phyloP scores from a whole-genome alignment of 345 rosid genomes.

The Hypericum perforatum region DNA sequence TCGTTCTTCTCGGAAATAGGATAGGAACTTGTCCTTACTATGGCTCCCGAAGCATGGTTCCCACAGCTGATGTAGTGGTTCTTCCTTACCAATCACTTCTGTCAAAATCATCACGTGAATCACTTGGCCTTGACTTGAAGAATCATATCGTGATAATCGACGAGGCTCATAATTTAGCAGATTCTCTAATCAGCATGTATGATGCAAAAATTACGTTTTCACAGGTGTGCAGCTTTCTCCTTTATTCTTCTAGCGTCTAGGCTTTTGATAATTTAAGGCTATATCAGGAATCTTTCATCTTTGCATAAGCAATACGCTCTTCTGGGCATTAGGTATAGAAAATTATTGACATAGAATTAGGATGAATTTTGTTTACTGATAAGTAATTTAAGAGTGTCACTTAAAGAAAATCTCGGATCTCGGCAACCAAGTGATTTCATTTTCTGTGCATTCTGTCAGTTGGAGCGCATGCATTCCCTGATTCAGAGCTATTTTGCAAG shows the following conservation, averaged over 20 bases:
- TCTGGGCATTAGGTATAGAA: no score
- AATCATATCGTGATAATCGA: slow-evolving; percentile 73
- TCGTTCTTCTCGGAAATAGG: slow-evolving; percentile 55
- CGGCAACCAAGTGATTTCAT: background rate
- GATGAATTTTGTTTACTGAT: background rate
- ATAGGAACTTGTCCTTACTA: slow-evolving; percentile 86
- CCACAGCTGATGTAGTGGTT: slow-evolving; percentile 75
- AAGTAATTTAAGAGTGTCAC: background rate
- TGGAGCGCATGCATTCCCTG: slow-evolving; percentile 57
- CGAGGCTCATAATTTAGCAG: slow-evolving; percentile 97
- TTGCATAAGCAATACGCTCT: no score
- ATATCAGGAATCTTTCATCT: no score
- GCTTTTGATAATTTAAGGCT: background rate
- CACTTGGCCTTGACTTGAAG: slow-evolving; percentile 75
- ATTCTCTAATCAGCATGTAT: slow-evolving; percentile 82
- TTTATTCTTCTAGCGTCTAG: background rate
- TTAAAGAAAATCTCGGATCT: background rate
- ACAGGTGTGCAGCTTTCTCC: slow-evolving; percentile 39
- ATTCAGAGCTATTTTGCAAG: slow-evolving; percentile 62
- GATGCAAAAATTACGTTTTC: slow-evolving; percentile 58
- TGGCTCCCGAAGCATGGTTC: slow-evolving; percentile 68
- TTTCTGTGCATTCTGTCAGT: slow-evolving; percentile 32
- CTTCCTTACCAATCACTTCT: slow-evolving; percentile 94
- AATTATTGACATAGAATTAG: no score
- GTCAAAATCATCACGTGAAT: slow-evolving; percentile 84